A percentile compares a stretch with the other conserved stretches of the same genome.
Conservation (phyloP, 257 asterid genomes). For the Fraxinus quadrangulata region DNA sequence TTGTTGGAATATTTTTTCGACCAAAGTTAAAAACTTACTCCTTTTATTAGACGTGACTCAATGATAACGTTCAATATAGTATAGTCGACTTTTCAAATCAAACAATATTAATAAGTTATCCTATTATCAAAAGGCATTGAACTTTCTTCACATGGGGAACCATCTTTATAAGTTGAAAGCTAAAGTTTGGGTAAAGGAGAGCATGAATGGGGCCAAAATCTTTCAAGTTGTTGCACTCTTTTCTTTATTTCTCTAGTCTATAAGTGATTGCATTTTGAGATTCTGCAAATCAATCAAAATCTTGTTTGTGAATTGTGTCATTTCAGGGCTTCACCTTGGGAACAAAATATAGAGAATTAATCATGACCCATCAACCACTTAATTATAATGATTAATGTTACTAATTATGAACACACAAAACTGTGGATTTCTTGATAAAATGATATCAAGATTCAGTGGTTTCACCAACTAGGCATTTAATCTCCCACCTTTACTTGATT, state of each 20-base stretch:
- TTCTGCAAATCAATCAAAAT: conserved; percentile 20
- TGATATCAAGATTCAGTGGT: too few species aligned
- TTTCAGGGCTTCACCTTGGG: conserved; percentile 23
- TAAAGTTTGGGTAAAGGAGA: conserved; percentile 22
- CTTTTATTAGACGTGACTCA: too few species aligned
- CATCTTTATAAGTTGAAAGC: conserved; percentile 28
- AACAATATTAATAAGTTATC: background rate
- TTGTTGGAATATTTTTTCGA: too few species aligned
- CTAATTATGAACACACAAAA: too few species aligned
- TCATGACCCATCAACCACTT: conserved; percentile 30
- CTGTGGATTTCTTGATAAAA: background rate
- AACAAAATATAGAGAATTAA: conserved; percentile 13
- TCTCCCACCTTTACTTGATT: background rate
- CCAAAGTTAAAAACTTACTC: too few species aligned
- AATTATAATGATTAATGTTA: background rate
- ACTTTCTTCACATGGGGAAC: conserved; percentile 29
- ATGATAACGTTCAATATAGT: too few species aligned
- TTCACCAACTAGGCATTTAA: background rate
- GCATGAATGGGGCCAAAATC: conserved; percentile 25
- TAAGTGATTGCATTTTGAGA: conserved; percentile 20
- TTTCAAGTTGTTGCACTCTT: conserved; percentile 33
- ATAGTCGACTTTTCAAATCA: too few species aligned
- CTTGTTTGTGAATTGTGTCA: conserved; percentile 28
- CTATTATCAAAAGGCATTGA: conserved; percentile 10
- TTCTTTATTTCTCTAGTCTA: conserved; percentile 29